phyloP scores from a whole-genome alignment of 169 alveolate genomes.

The Cyclospora cayetanensis region DNA sequence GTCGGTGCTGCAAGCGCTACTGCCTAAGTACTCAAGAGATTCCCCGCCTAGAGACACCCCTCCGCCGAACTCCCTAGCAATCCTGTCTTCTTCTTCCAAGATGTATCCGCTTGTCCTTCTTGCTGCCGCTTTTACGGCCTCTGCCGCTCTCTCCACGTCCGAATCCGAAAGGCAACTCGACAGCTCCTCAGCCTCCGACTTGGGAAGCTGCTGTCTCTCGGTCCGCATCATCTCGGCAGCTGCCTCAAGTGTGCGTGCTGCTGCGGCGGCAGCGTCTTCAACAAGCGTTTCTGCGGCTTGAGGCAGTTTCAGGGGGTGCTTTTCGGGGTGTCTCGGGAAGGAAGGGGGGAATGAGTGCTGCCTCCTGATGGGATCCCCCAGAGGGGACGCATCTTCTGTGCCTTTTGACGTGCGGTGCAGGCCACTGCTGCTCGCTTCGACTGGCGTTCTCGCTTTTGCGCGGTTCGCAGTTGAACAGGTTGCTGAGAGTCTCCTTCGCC shows the following conservation, averaged over 20 bases:
- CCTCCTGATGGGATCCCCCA: too few species aligned
- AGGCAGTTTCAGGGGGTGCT: background rate
- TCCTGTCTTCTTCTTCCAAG: background rate
- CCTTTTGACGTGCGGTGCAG: too few species aligned
- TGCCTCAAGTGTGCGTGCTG: background rate
- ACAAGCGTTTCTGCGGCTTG: background rate
- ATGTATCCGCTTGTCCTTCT: background rate
- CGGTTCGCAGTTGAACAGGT: too few species aligned
- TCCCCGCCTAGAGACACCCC: constrained; percentile 20
- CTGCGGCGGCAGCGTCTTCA: background rate
- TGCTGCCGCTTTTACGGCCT: background rate
- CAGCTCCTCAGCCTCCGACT: background rate
- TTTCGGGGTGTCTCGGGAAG: too few species aligned
- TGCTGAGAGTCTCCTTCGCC: background rate
- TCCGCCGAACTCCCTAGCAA: background rate
- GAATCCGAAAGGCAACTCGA: background rate
- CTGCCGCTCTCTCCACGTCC: background rate
- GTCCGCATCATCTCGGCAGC: background rate
- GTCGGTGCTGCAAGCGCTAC: too few species aligned
- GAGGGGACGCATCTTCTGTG: too few species aligned
- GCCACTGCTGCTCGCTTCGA: too few species aligned
- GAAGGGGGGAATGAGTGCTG: too few species aligned
- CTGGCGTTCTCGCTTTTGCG: too few species aligned
- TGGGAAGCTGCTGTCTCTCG: background rate
- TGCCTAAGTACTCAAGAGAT: background rate